A percentile compares a stretch with the other conserved stretches of the same genome.
phyloP scores from a whole-genome alignment of 176 grass and related monocot genomes.

The Eleusine coracana region DNA sequence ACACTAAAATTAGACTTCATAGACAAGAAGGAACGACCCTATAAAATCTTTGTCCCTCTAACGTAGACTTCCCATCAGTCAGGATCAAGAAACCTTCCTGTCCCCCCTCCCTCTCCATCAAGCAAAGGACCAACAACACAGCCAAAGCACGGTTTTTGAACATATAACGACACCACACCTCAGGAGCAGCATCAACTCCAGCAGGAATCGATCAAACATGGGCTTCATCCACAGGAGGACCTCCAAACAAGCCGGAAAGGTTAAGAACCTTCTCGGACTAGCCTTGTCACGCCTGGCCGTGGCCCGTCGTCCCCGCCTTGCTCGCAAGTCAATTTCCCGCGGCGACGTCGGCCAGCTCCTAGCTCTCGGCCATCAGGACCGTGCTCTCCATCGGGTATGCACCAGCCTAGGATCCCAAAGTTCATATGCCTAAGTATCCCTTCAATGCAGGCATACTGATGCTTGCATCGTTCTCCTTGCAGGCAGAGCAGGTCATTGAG shows the following conservation, averaged over 20 bases:
- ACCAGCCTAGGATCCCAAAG: not conserved
- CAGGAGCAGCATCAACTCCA: too few relatives aligned
- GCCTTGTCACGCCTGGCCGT: conserved; percentile 24
- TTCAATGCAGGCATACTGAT: not conserved
- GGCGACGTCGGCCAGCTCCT: conserved; percentile 52
- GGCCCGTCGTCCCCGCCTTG: conserved; percentile 32
- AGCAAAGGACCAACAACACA: conserved; percentile 37
- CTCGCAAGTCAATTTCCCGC: conserved; percentile 39
- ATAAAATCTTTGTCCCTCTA: conserved; percentile 24
- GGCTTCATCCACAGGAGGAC: conserved; percentile 36
- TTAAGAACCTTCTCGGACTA: conserved; percentile 45
- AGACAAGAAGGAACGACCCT: conserved; percentile 23
- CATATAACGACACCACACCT: not conserved
- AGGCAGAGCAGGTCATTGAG: conserved; percentile 53
- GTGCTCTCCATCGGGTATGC: conserved; percentile 39
- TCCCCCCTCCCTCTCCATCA: conserved; percentile 10
- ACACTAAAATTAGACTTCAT: conserved; percentile 38
- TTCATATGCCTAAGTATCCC: not conserved
- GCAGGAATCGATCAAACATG: too few relatives aligned
- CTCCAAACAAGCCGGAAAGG: conserved; percentile 37
- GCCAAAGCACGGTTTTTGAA: not conserved
- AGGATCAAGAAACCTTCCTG: conserved; percentile 34
- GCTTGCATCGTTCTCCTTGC: not conserved
- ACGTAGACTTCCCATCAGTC: conserved; percentile 31
- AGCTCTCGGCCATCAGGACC: conserved; percentile 41